phyloP scores from a whole-genome alignment of 345 rosid species.

The Sisymbrium altissimum region DNA sequence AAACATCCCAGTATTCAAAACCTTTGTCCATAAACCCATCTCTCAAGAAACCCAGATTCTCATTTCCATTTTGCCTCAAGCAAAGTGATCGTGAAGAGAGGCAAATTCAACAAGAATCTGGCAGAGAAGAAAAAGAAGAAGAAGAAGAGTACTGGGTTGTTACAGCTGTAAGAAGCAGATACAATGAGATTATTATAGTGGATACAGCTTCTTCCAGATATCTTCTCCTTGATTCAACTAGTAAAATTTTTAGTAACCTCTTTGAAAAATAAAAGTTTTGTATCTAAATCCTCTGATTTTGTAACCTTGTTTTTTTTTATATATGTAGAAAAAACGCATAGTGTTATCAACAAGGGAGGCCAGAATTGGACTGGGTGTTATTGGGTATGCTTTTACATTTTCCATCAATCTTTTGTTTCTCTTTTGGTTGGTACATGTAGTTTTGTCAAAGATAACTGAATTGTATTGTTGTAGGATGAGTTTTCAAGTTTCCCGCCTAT shows the following conservation, averaged over 20 bases:
- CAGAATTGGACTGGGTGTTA: constrained; percentile 71
- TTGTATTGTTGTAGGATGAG: constrained; percentile 52
- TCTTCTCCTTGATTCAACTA: constrained; percentile 78
- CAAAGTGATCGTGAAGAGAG: background rate
- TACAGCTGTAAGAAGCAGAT: constrained; percentile 48
- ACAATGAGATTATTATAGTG: constrained; percentile 72
- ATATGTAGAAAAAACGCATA: constrained; percentile 69
- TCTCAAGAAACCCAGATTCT: constrained; percentile 26
- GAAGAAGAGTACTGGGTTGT: constrained; percentile 55
- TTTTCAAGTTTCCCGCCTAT: constrained; percentile 71
- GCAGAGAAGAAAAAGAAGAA: constrained; percentile 17
- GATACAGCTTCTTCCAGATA: constrained; percentile 60
- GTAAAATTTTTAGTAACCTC: constrained; percentile 26
- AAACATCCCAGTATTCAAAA: constrained; percentile 6
- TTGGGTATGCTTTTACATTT: constrained; percentile 53
- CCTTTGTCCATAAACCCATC: constrained; percentile 17
- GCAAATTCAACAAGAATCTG: background rate
- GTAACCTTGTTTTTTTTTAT: background rate
- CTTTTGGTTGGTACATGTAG: background rate
- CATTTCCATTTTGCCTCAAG: constrained; percentile 26
- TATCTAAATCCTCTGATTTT: background rate
- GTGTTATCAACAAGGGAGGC: constrained; percentile 57
- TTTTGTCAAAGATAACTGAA: background rate
- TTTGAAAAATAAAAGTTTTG: background rate
- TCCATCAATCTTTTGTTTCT: background rate